phyloP scores from a whole-genome alignment of 2,329 filamentous ascomycete species.

The Didymella exigua region DNA sequence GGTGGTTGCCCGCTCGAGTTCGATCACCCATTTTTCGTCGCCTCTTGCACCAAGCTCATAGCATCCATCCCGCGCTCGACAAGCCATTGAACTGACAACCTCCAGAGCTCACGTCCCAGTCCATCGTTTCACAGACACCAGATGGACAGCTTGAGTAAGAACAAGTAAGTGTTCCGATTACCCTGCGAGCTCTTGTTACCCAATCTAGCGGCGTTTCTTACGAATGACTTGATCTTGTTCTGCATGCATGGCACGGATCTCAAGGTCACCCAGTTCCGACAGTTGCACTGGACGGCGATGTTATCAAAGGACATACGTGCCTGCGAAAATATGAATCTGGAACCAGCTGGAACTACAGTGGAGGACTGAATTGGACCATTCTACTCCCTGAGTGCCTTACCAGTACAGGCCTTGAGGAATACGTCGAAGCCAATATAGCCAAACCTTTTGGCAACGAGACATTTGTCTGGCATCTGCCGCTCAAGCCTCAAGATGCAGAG shows the following conservation, averaged over 20 bases:
- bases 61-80: slow-evolving; percentile 32
- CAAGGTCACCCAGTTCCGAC: neutral
- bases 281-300: slow-evolving; percentile 5
- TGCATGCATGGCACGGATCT: neutral
- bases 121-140: slow-evolving; percentile 1
- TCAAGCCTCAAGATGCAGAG: slow-evolving; percentile 21
- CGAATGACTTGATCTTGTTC: neutral
- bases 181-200: neutral
- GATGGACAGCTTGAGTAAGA: neutral
- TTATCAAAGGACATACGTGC: slow-evolving; percentile 42
- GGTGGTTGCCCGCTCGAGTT: slow-evolving; percentile 58
- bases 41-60: slow-evolving; percentile 43
- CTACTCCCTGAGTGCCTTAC: slow-evolving; percentile 51
- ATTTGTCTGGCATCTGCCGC: slow-evolving; percentile 29
- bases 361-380: slow-evolving; percentile 57
- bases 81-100: neutral
- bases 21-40: slow-evolving; percentile 52
- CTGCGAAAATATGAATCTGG: slow-evolving; percentile 44
- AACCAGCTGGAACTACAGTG: slow-evolving; percentile 58
- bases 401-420: slow-evolving; percentile 43
- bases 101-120: neutral
- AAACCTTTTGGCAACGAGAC: slow-evolving; percentile 39
- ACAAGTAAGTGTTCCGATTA: neutral
- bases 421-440: neutral
- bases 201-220: slow-evolving; percentile 3